Evolutionary conservation across 768 basidiomycete genomes (phyloP).

Genomic region (Dentipellis fragilis): DNA sequence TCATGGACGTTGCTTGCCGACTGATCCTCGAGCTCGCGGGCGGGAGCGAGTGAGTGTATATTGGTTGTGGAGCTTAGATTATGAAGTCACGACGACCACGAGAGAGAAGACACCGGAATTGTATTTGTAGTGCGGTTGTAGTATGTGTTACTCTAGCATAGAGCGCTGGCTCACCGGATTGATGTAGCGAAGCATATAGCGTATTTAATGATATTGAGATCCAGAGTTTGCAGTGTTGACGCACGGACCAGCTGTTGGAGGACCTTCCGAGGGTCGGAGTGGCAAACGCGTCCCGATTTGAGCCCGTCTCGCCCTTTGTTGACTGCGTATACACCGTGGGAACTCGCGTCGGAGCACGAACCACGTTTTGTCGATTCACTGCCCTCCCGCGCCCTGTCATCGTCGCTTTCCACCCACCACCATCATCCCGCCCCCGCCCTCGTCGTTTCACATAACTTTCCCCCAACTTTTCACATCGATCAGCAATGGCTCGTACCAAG

Average conservation of each 20-base stretch:
- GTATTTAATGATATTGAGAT: no score
- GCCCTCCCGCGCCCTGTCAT: conserved; percentile 3
- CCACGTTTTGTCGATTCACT: neutral
- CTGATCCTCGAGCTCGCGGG: conserved; percentile 92
- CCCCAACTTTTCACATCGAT: conserved; percentile 7
- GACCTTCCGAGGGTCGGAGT: neutral
- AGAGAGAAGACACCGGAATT: no score
- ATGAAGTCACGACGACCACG: neutral
- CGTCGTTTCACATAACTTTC: neutral
- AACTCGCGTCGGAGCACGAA: neutral
- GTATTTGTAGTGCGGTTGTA: no score
- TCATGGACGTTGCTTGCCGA: conserved; percentile 92
- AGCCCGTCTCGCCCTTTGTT: neutral
- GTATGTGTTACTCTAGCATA: neutral
- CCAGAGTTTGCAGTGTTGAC: no score
- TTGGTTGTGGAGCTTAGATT: neutral
- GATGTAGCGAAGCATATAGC: no score
- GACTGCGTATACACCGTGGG: neutral
- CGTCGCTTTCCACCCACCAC: conserved; percentile 6
- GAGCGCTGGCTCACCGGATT: neutral
- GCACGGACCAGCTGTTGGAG: neutral
- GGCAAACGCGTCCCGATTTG: neutral
- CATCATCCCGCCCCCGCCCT: conserved; percentile 10
- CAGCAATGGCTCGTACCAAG: conserved; percentile 81
- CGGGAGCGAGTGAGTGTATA: conserved; percentile 30